Evolutionary conservation across 371 early-diverging fungal genomes (phyloP).

Genomic region (Funneliformis caledonium): DNA sequence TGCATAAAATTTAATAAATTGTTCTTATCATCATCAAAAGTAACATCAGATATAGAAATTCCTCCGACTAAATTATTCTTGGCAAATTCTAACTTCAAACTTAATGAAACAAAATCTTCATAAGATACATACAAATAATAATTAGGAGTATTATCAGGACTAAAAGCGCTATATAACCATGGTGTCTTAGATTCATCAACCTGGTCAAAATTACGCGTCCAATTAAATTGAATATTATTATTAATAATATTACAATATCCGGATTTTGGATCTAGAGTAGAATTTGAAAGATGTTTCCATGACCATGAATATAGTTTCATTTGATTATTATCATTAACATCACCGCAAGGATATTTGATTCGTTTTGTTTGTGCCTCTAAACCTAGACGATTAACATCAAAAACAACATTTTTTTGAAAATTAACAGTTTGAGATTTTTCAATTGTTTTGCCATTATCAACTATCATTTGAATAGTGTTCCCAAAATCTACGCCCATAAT

Average conservation of each 20-base stretch:
- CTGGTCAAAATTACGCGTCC: neutral
- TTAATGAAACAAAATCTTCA: neutral
- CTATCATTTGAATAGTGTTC: neutral
- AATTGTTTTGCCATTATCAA: no score
- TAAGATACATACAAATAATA: neutral
- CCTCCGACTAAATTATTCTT: neutral
- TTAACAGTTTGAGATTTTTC: no score
- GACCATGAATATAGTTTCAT: neutral
- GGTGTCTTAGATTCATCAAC: neutral
- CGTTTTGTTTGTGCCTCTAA: no score
- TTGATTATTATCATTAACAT: no score
- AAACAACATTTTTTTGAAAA: no score
- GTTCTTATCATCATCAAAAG: no score
- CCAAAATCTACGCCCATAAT: neutral
- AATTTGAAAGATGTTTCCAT: neutral
- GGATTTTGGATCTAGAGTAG: no score
- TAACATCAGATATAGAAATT: neutral
- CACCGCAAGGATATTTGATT: no score
- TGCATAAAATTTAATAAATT: neutral
- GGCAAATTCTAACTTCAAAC: neutral
- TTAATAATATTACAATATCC: no score
- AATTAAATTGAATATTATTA: no score
- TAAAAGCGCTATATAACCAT: neutral
- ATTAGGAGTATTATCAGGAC: neutral
- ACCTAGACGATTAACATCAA: no score